These are phyloP conservation scores for Platanthera guangdongensis DNA, from an alignment of 106 monocot species.

Conservation along the genomic window DNA sequence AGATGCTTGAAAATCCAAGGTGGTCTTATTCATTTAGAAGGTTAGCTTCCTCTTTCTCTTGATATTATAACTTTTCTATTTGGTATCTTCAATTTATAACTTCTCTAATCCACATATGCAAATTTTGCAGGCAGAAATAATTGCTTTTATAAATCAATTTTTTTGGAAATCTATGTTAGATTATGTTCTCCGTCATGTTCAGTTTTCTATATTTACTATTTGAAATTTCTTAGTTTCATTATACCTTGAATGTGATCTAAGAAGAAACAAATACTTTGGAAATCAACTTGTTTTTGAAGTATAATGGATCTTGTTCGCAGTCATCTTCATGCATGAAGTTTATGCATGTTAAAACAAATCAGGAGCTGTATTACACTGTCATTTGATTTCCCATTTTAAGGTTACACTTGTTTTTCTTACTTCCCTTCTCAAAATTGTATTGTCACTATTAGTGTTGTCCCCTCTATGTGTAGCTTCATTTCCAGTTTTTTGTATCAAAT, in stretches of 20 bases:
- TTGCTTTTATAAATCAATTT: background rate
- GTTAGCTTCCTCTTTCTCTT: constrained; percentile 20
- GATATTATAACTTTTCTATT: background rate
- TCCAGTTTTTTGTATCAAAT: too few species aligned
- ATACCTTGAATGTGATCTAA: background rate
- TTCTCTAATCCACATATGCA: background rate
- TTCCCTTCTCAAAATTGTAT: too few species aligned
- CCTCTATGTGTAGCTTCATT: too few species aligned
- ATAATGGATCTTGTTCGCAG: too few species aligned
- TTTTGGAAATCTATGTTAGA: background rate
- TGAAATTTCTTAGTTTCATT: background rate
- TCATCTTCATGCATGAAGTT: too few species aligned
- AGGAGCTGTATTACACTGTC: too few species aligned
- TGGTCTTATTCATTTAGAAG: constrained; percentile 78
- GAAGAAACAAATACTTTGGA: too few species aligned
- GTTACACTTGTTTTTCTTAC: too few species aligned
- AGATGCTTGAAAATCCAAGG: constrained; percentile 83
- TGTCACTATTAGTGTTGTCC: too few species aligned
- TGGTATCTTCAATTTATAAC: background rate
- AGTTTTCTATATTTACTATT: background rate
- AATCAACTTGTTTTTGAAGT: too few species aligned
- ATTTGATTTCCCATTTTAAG: too few species aligned
- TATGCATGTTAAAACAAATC: too few species aligned
- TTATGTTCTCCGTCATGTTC: background rate
- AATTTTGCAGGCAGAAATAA: background rate